Conservation (phyloP, 1,284 basidiomycete genomes). For the Ustilago crameri region DNA sequence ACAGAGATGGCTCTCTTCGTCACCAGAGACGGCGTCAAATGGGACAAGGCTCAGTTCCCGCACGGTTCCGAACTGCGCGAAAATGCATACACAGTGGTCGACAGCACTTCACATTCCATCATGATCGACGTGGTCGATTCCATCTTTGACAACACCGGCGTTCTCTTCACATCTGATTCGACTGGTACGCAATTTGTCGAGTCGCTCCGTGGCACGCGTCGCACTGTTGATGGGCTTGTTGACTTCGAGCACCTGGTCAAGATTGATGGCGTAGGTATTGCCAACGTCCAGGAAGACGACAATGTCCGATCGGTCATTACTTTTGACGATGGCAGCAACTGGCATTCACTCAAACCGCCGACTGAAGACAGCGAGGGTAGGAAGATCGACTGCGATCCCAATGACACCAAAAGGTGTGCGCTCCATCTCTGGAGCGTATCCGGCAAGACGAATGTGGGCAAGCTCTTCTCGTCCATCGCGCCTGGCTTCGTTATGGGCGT, state of each 20-base stretch:
- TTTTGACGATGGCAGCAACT: slow-evolving; percentile 88
- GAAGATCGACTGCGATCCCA: slow-evolving; percentile 75
- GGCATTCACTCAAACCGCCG: slow-evolving; percentile 79
- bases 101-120: slow-evolving; percentile 89
- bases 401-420: slow-evolving; percentile 76
- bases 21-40: slow-evolving; percentile 55
- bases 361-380: slow-evolving; percentile 74
- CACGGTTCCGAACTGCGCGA: slow-evolving; percentile 84
- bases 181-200: slow-evolving; percentile 96
- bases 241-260: slow-evolving; percentile 92
- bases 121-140: slow-evolving; percentile 81
- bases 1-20: slow-evolving; percentile 64
- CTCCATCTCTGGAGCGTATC: slow-evolving; percentile 93
- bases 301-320: slow-evolving; percentile 80
- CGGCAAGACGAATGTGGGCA: slow-evolving; percentile 88
- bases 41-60: slow-evolving; percentile 74
- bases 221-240: slow-evolving; percentile 86
- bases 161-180: slow-evolving; percentile 91
- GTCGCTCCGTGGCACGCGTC: slow-evolving; percentile 87
- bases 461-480: slow-evolving; percentile 91
- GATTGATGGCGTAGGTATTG: slow-evolving; percentile 91
- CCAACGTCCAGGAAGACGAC: slow-evolving; percentile 80
- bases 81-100: slow-evolving; percentile 94
- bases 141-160: slow-evolving; percentile 77
- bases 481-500: slow-evolving; percentile 96